These are phyloP conservation scores for Solanum verrucosum DNA, from an alignment of 257 asterid species.

Conservation along the genomic window DNA sequence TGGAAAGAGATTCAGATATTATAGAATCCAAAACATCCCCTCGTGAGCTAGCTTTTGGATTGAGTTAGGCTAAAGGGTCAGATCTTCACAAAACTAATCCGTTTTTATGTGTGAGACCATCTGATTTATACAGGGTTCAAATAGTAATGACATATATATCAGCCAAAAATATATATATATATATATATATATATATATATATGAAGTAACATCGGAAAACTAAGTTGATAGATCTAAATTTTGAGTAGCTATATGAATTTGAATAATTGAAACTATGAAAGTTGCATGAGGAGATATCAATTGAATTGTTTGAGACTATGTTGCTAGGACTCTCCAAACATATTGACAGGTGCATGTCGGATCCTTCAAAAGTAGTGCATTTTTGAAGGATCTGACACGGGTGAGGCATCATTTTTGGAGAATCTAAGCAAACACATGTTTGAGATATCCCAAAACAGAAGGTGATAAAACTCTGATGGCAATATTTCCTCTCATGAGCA, in stretches of 20 bases:
- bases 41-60: background rate
- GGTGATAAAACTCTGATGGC: background rate
- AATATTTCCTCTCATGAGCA: background rate
- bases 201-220: background rate
- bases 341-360: background rate
- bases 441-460: background rate
- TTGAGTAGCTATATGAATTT: background rate
- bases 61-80: background rate
- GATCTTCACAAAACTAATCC: background rate
- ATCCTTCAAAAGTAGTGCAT: background rate
- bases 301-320: background rate
- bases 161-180: background rate
- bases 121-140: background rate
- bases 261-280: background rate
- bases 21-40: background rate
- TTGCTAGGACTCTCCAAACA: background rate
- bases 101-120: background rate
- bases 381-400: background rate
- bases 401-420: background rate
- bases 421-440: background rate
- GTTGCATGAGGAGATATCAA: background rate
- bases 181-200: background rate
- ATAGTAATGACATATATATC: background rate
- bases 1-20: background rate
- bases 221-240: background rate